phyloP scores from a whole-genome alignment of 768 basidiomycete species.

The Mrakia gelida region DNA sequence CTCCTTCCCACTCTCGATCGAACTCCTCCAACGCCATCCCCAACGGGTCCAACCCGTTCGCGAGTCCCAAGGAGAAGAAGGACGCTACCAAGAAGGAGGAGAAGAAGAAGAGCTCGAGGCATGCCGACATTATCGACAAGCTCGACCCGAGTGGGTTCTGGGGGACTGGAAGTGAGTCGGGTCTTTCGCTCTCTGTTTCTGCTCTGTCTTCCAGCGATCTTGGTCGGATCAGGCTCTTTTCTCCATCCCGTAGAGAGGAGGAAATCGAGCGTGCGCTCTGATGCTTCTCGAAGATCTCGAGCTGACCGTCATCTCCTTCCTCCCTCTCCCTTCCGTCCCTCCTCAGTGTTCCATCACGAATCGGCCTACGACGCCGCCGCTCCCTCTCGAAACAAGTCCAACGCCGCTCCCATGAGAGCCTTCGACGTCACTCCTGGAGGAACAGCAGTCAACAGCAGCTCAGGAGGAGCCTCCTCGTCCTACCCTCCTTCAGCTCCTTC shows the following conservation, averaged over 20 bases:
- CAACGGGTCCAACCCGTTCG: conserved; percentile 14
- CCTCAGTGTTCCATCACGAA: conserved; percentile 81
- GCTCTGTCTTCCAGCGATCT: not conserved
- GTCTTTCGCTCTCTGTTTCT: not conserved
- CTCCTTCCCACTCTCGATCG: conserved; percentile 1
- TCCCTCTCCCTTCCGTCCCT: not conserved
- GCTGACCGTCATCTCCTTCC: conserved; percentile 1
- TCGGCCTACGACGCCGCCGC: conserved; percentile 90
- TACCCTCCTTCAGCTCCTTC: not conserved
- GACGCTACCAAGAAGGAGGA: not conserved
- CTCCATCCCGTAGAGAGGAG: not conserved
- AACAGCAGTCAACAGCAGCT: not conserved
- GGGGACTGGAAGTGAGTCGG: conserved; percentile 29
- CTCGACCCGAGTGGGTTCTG: conserved; percentile 30
- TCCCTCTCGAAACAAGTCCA: conserved; percentile 69
- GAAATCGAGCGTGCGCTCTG: not conserved
- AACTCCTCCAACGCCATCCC: conserved; percentile 9
- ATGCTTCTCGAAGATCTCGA: not conserved
- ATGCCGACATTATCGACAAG: conserved; percentile 31
- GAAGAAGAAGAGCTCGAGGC: conserved; percentile 25
- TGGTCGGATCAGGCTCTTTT: not conserved
- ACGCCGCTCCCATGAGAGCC: conserved; percentile 68
- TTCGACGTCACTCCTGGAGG: conserved; percentile 41
- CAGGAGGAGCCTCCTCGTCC: not conserved
- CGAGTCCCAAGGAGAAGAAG: conserved; percentile 13